Base-by-base conservation (phyloP, 306 rosid genomes). In the Nissolia schottii region DNA sequence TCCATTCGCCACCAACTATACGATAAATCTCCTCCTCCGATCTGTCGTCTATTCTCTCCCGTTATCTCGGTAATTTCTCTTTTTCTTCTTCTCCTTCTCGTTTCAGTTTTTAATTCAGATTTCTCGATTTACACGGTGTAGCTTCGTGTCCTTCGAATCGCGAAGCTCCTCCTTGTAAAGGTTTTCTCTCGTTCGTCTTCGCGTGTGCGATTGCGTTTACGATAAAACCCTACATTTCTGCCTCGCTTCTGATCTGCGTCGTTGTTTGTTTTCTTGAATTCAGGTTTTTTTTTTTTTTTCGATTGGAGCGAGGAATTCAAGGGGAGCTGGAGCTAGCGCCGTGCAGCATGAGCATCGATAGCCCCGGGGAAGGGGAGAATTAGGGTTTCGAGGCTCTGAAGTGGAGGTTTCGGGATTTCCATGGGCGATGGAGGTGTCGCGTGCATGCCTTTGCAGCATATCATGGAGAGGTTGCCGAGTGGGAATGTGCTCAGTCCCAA, bases 371-470 rank as follows among this genome's bases (percentile, higher is more conserved):
- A 84, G 81, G 85, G 90, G 86, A 88, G 60, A 72, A 62, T 77
- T 89, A 91, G 99, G 96, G 97, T 89, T 95, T 84, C 85, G 81
- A 81, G 84, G 67, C 84, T 81, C 72, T 65, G 35, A 59, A 80
- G 27, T 55, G 32, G 20, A 43, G 61, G 68, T 77, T 67, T 37
- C 43, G 83, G 57, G 88, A 95, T 82, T 91, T 95, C 97, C 97
- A 95, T 95, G 99, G 99, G 99, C 82, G 97, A 95, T 85, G 99
- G 97, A 80, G 99, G 99, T 71, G 97, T 91, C 85, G 90, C 90
- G 80, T 92, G 99, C 97, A 88, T 95, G 89, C 92, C 85, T 84
- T 91, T 91, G 99, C 99, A 91, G 80, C 85, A 87, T 83, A 86
- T 83, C 83, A 95, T 89, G 93, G 97, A 89, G 80, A 91, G 89